Conservation (phyloP, 441 rosid species). For the Melastoma candidum region DNA sequence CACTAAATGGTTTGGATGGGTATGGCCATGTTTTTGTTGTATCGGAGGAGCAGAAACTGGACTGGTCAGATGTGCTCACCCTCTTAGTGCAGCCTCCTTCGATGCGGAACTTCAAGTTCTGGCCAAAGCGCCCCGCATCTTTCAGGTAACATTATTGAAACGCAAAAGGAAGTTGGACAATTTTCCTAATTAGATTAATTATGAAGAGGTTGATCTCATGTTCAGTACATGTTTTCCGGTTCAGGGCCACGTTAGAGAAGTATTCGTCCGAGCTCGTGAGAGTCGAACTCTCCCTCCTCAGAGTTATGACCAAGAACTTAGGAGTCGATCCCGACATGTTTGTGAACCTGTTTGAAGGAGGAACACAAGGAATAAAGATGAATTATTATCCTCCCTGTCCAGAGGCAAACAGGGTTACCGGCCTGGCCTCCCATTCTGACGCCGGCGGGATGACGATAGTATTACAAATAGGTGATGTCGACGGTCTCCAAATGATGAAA, state of each 20-base stretch:
- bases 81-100: conserved; percentile 21
- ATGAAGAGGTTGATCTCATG: background rate
- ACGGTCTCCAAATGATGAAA: no score
- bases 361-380: no score
- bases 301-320: no score
- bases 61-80: conserved; percentile 43
- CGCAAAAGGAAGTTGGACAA: no score
- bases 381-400: no score
- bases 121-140: conserved; percentile 25
- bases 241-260: conserved; percentile 19
- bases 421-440: no score
- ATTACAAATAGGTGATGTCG: no score
- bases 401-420: no score
- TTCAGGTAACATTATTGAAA: conserved; percentile 16
- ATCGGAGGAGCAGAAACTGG: conserved; percentile 40
- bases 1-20: conserved; percentile 28
- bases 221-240: background rate
- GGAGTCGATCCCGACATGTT: no score
- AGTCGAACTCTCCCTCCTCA: conserved; percentile 1
- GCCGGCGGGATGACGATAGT: no score
- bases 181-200: background rate
- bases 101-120: conserved; percentile 18
- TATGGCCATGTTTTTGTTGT: conserved; percentile 43
- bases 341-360: no score
- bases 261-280: conserved; percentile 24